These are phyloP conservation scores for Phytophthora palmivora DNA, from an alignment of 352 stramenopile genomes.

Conservation along the genomic window DNA sequence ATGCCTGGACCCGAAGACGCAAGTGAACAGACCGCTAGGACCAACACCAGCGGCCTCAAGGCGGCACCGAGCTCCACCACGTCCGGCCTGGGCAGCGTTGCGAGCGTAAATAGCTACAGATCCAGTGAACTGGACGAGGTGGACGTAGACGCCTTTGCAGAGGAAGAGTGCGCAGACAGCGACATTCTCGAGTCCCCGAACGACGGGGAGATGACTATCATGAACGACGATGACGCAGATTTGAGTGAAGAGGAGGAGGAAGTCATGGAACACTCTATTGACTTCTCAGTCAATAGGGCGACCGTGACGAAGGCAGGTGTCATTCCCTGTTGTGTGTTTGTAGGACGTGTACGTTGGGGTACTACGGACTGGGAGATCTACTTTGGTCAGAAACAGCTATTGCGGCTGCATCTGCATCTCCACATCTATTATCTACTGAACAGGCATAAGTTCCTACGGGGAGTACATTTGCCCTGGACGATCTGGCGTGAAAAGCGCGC, in stretches of 20 bases:
- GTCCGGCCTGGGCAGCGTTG: constrained; percentile 23
- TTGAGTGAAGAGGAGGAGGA: constrained; percentile 63
- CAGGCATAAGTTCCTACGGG: constrained; percentile 47
- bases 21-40: constrained; percentile 34
- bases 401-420: constrained; percentile 77
- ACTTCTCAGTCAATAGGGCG: constrained; percentile 76
- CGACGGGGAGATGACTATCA: constrained; percentile 73
- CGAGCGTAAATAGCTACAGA: constrained; percentile 32
- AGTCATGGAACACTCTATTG: constrained; percentile 76
- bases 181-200: constrained; percentile 53
- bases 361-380: constrained; percentile 86
- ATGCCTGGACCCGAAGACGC: constrained; percentile 43
- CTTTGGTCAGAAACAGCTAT: constrained; percentile 87
- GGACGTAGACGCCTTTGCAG: constrained; percentile 30
- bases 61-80: constrained; percentile 24
- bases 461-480: constrained; percentile 73
- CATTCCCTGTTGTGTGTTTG: constrained; percentile 86
- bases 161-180: constrained; percentile 53
- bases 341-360: constrained; percentile 79
- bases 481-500: constrained; percentile 86
- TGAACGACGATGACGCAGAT: constrained; percentile 67
- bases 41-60: constrained; percentile 22
- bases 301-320: constrained; percentile 72
- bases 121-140: constrained; percentile 27
- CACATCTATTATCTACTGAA: constrained; percentile 58